A percentile compares a stretch with the other conserved stretches of the same genome.
Evolutionary conservation across 2,329 filamentous ascomycete species (phyloP).

Genomic region (Calcarisporium arbuscula): DNA sequence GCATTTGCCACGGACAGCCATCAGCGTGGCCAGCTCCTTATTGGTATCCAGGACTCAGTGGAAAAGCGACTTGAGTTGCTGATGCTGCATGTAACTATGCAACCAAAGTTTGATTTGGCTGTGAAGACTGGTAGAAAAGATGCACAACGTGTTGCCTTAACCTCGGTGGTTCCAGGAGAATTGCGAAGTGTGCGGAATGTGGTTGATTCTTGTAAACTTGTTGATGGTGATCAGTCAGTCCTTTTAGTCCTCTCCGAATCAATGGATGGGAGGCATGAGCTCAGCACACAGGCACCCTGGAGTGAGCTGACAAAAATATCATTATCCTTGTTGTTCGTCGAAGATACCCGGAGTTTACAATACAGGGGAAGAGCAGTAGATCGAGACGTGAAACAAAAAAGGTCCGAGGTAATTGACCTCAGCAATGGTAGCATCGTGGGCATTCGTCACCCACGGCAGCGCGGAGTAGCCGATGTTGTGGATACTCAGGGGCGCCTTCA

Average conservation of each 20-base stretch:
- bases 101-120: slow-evolving; percentile 22
- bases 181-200: slow-evolving; percentile 59
- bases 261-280: slow-evolving; percentile 54
- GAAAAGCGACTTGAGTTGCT: slow-evolving; percentile 63
- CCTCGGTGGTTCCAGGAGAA: slow-evolving; percentile 34
- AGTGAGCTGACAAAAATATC: slow-evolving; percentile 61
- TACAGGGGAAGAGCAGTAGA: slow-evolving; percentile 45
- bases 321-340: slow-evolving; percentile 52
- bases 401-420: slow-evolving; percentile 39
- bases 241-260: slow-evolving; percentile 65
- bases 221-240: slow-evolving; percentile 59
- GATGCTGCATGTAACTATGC: slow-evolving; percentile 51
- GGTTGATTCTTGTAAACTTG: slow-evolving; percentile 65
- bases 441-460: slow-evolving; percentile 51
- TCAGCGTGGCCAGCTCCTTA: slow-evolving; percentile 48
- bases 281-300: slow-evolving; percentile 73
- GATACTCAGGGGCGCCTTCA: slow-evolving; percentile 58
- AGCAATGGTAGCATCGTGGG: slow-evolving; percentile 42
- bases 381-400: slow-evolving; percentile 43
- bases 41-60: slow-evolving; percentile 64
- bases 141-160: slow-evolving; percentile 12
- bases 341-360: slow-evolving; percentile 54
- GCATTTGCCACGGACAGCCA: slow-evolving; percentile 47
- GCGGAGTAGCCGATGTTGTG: slow-evolving; percentile 59
- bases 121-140: slow-evolving; percentile 16